These are phyloP conservation scores for Septoria petroselini DNA, from an alignment of 2,329 filamentous ascomycete species.

Conservation along the genomic window DNA sequence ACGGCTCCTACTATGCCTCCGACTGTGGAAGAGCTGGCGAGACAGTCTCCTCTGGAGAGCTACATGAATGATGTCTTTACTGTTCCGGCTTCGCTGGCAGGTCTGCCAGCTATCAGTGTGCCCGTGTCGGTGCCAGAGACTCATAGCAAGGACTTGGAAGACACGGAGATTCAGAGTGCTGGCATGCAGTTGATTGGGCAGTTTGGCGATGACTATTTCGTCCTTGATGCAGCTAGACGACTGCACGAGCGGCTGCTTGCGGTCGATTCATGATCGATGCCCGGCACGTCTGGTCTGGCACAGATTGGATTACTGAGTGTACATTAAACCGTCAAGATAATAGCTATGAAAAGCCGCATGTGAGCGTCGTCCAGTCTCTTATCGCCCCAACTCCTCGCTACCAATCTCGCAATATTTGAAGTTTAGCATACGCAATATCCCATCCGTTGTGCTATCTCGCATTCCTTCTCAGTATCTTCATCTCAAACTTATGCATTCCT, in stretches of 20 bases:
- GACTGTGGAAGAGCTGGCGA: slow-evolving; percentile 55
- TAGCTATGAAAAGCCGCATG: slow-evolving; percentile 3
- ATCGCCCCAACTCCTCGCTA: slow-evolving; percentile 6
- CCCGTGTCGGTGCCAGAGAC: slow-evolving; percentile 53
- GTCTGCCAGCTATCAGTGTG: slow-evolving; percentile 82
- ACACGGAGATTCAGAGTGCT: slow-evolving; percentile 42
- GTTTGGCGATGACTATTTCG: slow-evolving; percentile 68
- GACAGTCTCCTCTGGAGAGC: slow-evolving; percentile 49
- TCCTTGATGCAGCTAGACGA: slow-evolving; percentile 53
- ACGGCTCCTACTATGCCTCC: slow-evolving; percentile 79
- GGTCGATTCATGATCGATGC: background rate
- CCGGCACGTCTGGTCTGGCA: background rate
- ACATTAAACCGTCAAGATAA: background rate
- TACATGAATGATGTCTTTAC: slow-evolving; percentile 97
- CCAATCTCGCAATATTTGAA: background rate
- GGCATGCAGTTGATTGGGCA: slow-evolving; percentile 79
- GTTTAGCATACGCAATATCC: too few relatives aligned
- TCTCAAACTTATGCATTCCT: slow-evolving; percentile 1
- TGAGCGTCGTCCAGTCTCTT: slow-evolving; percentile 4
- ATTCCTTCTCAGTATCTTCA: background rate
- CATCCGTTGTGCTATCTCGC: too few relatives aligned
- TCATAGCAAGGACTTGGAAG: slow-evolving; percentile 22
- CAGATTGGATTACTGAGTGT: background rate
- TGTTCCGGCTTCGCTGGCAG: slow-evolving; percentile 88
- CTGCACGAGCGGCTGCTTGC: background rate